Evolutionary conservation across 352 stramenopile genomes (phyloP).

Genomic region (Thraustochytrium sp.): DNA sequence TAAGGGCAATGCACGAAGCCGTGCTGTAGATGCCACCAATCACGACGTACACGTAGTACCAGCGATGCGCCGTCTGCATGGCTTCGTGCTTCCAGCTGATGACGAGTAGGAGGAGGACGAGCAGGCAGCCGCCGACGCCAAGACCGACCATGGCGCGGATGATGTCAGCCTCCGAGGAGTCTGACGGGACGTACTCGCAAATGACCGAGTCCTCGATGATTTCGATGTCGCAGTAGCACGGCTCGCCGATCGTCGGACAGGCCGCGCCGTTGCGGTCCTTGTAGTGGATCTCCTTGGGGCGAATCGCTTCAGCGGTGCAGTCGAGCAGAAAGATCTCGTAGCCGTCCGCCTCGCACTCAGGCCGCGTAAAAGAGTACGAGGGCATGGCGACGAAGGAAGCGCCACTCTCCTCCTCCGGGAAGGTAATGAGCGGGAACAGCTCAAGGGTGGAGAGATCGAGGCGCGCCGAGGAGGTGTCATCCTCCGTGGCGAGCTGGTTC

Average conservation of each 20-base stretch:
- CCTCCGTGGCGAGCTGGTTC: background rate
- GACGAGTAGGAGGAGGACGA: background rate
- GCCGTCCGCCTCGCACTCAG: background rate
- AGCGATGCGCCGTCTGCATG: background rate
- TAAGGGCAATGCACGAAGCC: background rate
- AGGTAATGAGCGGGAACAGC: conserved; percentile 7
- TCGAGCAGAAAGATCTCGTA: background rate
- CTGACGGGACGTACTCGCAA: background rate
- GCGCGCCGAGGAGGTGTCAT: background rate
- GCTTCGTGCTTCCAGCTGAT: background rate
- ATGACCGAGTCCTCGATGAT: background rate
- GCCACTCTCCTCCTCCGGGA: background rate
- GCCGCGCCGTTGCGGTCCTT: background rate
- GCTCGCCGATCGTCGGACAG: background rate
- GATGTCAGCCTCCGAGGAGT: background rate
- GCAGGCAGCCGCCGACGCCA: background rate
- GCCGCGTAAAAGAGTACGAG: background rate
- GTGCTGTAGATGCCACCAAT: background rate
- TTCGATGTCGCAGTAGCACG: background rate
- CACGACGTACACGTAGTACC: background rate
- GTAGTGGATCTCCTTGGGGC: background rate
- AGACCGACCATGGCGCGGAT: background rate
- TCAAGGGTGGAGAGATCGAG: background rate
- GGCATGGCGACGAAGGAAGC: background rate
- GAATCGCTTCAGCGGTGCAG: background rate